phyloP scores from a whole-genome alignment of 139 green algal genomes.

The Penium margaritaceum region DNA sequence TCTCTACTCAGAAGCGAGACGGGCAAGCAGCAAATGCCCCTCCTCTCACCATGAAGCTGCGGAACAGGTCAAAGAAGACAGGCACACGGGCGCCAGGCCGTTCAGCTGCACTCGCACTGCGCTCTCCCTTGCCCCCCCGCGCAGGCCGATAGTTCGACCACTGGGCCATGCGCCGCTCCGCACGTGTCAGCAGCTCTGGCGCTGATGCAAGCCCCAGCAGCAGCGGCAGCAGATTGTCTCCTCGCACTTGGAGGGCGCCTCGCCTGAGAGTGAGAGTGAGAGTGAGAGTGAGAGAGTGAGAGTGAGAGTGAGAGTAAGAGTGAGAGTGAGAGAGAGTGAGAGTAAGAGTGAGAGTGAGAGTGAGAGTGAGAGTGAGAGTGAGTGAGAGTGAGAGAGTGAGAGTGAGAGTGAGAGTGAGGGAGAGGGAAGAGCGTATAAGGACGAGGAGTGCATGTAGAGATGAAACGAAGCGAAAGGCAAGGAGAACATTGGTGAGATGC shows the following conservation, averaged over 20 bases:
- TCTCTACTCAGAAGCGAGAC: no score
- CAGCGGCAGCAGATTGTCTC: neutral
- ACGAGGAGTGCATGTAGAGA: no score
- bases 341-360: no score
- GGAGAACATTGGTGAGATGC: no score
- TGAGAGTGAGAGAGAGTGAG: no score
- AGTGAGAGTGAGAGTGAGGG: no score
- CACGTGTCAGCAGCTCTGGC: neutral
- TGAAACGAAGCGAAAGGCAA: no score
- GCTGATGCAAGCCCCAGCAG: neutral
- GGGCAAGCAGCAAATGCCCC: no score
- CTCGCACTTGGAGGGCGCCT: neutral
- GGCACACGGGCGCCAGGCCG: neutral
- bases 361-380: no score
- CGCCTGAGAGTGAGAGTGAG: neutral
- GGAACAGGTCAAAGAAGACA: neutral
- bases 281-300: neutral
- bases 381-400: no score
- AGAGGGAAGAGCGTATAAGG: no score
- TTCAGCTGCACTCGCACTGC: neutral
- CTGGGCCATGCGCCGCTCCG: neutral
- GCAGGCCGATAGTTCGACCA: neutral
- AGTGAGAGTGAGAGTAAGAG: no score
- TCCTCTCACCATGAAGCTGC: neutral
- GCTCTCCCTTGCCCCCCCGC: neutral